Evolutionary conservation across 2,329 filamentous ascomycete genomes (phyloP).

Genomic region (Fusarium sp.): DNA sequence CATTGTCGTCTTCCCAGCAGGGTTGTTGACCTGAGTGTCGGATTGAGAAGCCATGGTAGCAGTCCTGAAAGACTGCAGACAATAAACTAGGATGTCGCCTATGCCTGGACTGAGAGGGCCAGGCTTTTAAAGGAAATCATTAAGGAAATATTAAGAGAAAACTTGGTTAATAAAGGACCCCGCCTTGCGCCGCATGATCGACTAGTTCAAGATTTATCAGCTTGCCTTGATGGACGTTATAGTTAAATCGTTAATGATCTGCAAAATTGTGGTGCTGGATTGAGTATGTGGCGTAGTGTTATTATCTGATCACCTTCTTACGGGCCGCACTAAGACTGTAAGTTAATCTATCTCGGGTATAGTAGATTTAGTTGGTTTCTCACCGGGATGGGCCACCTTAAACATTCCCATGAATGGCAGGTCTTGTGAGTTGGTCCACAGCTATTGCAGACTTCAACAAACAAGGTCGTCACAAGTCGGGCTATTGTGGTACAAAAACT

Average conservation of each 20-base stretch:
- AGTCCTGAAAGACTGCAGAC: not conserved
- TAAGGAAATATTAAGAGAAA: not conserved
- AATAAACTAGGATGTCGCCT: not conserved
- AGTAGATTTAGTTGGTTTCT: not conserved
- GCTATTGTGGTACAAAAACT: no score
- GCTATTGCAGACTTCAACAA: no score
- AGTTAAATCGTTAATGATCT: not conserved
- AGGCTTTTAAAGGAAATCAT: not conserved
- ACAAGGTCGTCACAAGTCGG: no score
- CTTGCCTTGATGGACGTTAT: not conserved
- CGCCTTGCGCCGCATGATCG: not conserved
- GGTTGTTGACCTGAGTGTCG: no score
- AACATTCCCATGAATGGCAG: no score
- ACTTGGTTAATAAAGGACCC: not conserved
- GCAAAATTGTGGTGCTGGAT: not conserved
- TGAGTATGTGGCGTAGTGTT: not conserved
- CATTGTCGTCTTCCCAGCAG: not conserved
- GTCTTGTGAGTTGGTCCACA: no score
- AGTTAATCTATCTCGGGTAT: not conserved
- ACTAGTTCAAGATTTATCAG: not conserved
- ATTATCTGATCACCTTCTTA: not conserved
- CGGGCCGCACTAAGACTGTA: not conserved
- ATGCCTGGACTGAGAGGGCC: not conserved
- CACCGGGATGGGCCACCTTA: no score
- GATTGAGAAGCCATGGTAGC: not conserved